Conservation (phyloP, 257 asterid species). For the Nicotiana noctiflora region DNA sequence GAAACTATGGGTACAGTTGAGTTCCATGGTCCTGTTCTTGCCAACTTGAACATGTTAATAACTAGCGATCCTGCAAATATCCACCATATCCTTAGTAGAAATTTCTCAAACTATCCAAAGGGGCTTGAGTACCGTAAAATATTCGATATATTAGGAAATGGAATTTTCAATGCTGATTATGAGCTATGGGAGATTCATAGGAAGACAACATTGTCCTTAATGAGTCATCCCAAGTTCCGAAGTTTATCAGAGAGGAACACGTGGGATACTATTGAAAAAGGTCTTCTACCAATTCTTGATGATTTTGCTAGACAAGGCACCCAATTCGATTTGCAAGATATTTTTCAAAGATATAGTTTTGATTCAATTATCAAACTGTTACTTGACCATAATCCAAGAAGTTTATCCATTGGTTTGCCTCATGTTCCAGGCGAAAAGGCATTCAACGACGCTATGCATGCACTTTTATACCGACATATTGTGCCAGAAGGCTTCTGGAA, state of each 20-base stretch:
- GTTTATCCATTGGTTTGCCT: too few species aligned
- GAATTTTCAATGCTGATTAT: neutral
- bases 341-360: too few species aligned
- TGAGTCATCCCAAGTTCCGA: neutral
- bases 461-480: too few species aligned
- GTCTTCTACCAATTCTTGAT: slow-evolving; percentile 1
- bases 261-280: neutral
- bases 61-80: slow-evolving; percentile 8
- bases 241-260: neutral
- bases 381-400: too few species aligned
- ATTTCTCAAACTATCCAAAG: slow-evolving; percentile 10
- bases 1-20: neutral
- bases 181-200: slow-evolving; percentile 9
- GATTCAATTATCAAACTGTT: too few species aligned
- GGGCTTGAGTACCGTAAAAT: neutral
- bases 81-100: neutral
- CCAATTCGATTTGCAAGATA: too few species aligned
- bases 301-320: too few species aligned
- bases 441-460: too few species aligned
- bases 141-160: neutral
- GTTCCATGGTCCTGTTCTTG: neutral
- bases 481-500: too few species aligned
- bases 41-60: neutral
- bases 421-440: too few species aligned
- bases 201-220: neutral